phyloP scores from a whole-genome alignment of 2,329 filamentous ascomycete genomes.

The Fusarium guadeloupense region DNA sequence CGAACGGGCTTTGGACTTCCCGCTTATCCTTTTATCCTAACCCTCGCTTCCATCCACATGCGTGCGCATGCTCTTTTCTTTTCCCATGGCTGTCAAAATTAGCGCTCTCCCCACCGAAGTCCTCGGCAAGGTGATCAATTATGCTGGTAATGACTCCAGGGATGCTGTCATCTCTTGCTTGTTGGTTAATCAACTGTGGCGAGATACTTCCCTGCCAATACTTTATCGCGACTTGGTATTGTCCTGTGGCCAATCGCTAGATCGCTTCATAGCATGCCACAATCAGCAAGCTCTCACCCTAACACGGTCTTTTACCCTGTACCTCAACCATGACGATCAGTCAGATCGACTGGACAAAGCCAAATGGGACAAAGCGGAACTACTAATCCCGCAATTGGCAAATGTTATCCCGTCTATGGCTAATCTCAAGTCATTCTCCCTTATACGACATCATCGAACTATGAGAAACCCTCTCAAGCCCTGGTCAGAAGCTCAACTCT shows the following conservation, averaged over 20 bases:
- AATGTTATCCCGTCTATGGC: not conserved
- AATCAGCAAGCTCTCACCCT: not conserved
- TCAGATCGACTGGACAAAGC: not conserved
- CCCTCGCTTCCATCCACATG: not conserved
- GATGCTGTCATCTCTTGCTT: not conserved
- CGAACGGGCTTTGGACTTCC: not conserved
- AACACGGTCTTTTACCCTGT: constrained; percentile 2
- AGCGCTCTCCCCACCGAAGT: not conserved
- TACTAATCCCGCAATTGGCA: not conserved
- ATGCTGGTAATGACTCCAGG: not conserved
- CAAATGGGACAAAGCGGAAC: rapidly evolving
- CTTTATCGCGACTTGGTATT: constrained; percentile 2
- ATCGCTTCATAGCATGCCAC: not conserved
- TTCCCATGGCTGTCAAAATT: not conserved
- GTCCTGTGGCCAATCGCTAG: not conserved
- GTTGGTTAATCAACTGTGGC: not conserved
- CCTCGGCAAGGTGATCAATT: not conserved
- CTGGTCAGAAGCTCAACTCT: no score
- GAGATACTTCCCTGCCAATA: not conserved
- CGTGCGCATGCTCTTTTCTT: not conserved
- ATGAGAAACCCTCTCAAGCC: no score
- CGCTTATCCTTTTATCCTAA: not conserved
- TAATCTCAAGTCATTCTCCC: not conserved
- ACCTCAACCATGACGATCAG: not conserved
- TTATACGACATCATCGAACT: not conserved